phyloP scores from a whole-genome alignment of 140 eudicot genomes.

The Ambrosia hybrid region DNA sequence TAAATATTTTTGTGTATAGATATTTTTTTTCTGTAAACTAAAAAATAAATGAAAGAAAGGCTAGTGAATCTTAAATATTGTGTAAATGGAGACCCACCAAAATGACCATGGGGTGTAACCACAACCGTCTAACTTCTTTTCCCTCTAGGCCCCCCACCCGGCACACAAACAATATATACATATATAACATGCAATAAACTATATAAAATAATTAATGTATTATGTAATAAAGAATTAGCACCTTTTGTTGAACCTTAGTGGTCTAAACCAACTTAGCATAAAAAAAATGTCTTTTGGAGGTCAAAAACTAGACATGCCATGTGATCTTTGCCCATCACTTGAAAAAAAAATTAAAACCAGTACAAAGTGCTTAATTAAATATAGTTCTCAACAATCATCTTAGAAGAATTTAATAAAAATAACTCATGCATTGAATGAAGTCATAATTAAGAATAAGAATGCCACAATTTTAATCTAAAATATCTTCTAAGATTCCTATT shows the following conservation, averaged over 20 bases:
- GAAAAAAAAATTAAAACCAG: conserved; percentile 27
- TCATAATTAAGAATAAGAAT: conserved; percentile 12
- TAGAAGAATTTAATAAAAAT: conserved; percentile 18
- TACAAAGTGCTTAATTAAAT: conserved; percentile 23
- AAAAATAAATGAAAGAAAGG: conserved; percentile 2
- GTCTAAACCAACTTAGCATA: conserved; percentile 24
- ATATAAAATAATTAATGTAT: conserved; percentile 6
- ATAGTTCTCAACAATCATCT: conserved; percentile 19
- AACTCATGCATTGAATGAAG: conserved; percentile 34
- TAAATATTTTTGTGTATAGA: neutral
- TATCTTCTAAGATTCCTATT: conserved; percentile 22
- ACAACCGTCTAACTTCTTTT: conserved; percentile 25
- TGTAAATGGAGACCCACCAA: conserved; percentile 39
- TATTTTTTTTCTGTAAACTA: neutral
- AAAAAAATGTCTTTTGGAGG: conserved; percentile 27
- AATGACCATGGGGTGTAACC: conserved; percentile 32
- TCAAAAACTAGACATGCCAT: conserved; percentile 43
- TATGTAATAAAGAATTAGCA: conserved; percentile 6
- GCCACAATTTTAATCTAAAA: conserved; percentile 9
- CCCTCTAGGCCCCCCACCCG: conserved; percentile 6
- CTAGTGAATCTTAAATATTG: conserved; percentile 26
- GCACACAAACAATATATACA: too few relatives aligned
- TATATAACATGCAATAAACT: neutral
- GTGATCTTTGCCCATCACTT: conserved; percentile 39
- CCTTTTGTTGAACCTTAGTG: conserved; percentile 35